Evolutionary conservation across 164 flowering plant species (phyloP).

Genomic region (Vitis rupestris): DNA sequence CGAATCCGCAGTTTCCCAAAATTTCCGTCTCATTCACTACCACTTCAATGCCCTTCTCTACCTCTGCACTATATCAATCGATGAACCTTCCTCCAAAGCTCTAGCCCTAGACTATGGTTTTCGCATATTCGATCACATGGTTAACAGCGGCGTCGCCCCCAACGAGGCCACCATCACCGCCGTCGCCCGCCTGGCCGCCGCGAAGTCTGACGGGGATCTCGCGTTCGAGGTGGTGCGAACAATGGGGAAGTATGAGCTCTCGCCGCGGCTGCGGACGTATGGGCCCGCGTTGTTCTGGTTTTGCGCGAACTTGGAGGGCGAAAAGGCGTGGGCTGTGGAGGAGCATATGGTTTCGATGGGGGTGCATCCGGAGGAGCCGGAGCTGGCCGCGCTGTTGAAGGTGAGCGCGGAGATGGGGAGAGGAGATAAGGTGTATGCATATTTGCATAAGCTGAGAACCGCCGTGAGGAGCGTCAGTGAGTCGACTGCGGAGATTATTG

Average conservation of each 20-base stretch:
- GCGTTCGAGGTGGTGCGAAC: slow-evolving; percentile 62
- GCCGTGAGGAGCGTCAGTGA: slow-evolving; percentile 46
- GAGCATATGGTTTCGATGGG: slow-evolving; percentile 50
- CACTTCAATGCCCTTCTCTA: slow-evolving; percentile 68
- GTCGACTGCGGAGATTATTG: slow-evolving; percentile 50
- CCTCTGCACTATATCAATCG: slow-evolving; percentile 56
- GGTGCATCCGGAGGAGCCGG: slow-evolving; percentile 56
- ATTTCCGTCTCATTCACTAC: slow-evolving; percentile 40
- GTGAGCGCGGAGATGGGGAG: slow-evolving; percentile 48
- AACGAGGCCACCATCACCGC: slow-evolving; percentile 83
- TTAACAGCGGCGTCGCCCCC: slow-evolving; percentile 34
- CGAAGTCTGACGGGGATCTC: slow-evolving; percentile 61
- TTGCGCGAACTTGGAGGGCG: slow-evolving; percentile 50
- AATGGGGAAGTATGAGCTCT: slow-evolving; percentile 29
- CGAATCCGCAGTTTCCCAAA: slow-evolving; percentile 42
- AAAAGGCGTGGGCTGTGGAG: slow-evolving; percentile 75
- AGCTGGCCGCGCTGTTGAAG: slow-evolving; percentile 61
- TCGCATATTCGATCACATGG: slow-evolving; percentile 53
- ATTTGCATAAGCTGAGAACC: slow-evolving; percentile 72
- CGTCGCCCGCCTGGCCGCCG: slow-evolving; percentile 67
- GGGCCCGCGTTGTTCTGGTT: slow-evolving; percentile 70
- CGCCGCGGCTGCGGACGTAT: slow-evolving; percentile 62
- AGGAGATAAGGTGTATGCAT: slow-evolving; percentile 61
- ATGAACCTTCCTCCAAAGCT: slow-evolving; percentile 22
- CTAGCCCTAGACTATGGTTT: slow-evolving; percentile 55